phyloP scores from a whole-genome alignment of 306 rosid genomes.

The Mucuna pruriens region DNA sequence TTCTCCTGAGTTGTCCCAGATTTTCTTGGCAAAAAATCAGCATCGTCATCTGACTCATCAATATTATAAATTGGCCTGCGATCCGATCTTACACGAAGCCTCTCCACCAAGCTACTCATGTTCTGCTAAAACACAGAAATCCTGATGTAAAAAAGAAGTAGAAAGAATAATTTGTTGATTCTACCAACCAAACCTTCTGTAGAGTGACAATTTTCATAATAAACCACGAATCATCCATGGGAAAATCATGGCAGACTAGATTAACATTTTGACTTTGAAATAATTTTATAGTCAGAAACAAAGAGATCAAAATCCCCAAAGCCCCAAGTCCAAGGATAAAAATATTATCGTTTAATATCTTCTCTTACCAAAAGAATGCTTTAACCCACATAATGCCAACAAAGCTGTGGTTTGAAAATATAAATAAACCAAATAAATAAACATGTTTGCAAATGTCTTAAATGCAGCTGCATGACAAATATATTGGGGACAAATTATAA shows the following conservation, averaged over 20 bases:
- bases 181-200: neutral
- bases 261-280: conserved; percentile 12
- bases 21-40: conserved; percentile 67
- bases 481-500: neutral
- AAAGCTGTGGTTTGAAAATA: neutral
- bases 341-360: neutral
- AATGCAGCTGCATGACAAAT: conserved; percentile 18
- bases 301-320: conserved; percentile 3
- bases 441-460: neutral
- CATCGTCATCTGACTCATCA: conserved; percentile 94
- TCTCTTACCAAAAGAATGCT: neutral
- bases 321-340: neutral
- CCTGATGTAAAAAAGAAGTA: conserved; percentile 32
- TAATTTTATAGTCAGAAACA: neutral
- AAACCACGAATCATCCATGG: conserved; percentile 6
- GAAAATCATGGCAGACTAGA: conserved; percentile 3
- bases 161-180: conserved; percentile 3
- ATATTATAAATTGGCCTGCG: conserved; percentile 87
- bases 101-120: conserved; percentile 99
- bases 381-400: neutral
- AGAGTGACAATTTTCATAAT: conserved; percentile 11
- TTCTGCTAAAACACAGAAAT: conserved; percentile 45
- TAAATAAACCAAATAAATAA: neutral
- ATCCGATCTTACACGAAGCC: conserved; percentile 96
- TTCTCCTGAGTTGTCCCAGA: conserved; percentile 62